Conservation (phyloP, 371 early-diverging fungal species). For the Sporodiniella umbellata region DNA sequence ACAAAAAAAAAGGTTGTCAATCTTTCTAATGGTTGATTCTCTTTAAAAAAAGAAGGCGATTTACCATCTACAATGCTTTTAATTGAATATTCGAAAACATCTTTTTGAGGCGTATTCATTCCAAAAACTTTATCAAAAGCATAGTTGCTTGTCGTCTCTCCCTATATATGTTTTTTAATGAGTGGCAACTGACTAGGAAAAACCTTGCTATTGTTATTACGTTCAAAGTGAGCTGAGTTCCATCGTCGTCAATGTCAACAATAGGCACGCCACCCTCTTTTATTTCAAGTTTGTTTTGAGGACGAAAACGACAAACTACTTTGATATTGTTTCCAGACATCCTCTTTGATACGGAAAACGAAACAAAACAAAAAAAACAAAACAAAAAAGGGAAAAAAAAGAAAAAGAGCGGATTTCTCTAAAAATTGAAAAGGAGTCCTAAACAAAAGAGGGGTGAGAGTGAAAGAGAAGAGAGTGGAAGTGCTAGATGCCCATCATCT, state of each 20-base stretch:
- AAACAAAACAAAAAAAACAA: not conserved
- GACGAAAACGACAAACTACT: constrained; percentile 96
- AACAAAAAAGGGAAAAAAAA: not conserved
- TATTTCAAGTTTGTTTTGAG: constrained; percentile 90
- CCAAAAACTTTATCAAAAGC: constrained; percentile 92
- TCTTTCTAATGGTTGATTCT: too few relatives aligned
- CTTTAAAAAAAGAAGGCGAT: too few relatives aligned
- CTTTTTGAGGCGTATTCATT: constrained; percentile 74
- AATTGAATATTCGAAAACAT: constrained; percentile 88
- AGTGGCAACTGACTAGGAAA: not conserved
- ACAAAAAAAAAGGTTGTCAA: not conserved
- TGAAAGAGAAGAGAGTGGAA: too few relatives aligned
- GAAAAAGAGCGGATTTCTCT: not conserved
- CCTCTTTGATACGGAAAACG: not conserved
- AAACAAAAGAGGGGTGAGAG: not conserved
- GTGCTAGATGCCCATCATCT: not conserved
- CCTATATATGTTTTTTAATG: constrained; percentile 52
- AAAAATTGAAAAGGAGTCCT: not conserved
- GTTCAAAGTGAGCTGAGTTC: constrained; percentile 72
- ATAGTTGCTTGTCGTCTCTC: constrained; percentile 78
- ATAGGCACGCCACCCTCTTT: constrained; percentile 86
- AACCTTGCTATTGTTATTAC: constrained; percentile 24
- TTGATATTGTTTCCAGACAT: constrained; percentile 84
- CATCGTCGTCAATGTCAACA: constrained; percentile 80
- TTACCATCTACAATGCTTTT: constrained; percentile 89